phyloP scores from a whole-genome alignment of 768 basidiomycete genomes.

The Cantharellus anzutake region DNA sequence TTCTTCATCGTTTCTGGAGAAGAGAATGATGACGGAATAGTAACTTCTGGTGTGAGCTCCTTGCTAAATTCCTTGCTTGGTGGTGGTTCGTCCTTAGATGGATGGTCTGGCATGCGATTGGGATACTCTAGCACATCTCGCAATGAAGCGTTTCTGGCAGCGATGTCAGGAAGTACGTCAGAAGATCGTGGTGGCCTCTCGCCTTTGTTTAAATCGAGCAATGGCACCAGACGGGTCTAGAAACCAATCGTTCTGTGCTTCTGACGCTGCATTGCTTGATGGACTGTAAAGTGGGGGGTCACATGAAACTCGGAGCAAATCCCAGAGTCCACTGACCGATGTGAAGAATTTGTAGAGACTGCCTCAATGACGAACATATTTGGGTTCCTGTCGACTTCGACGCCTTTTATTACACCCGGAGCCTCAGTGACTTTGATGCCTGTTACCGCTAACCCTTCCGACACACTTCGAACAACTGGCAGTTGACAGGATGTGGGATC shows the following conservation, averaged over 20 bases:
- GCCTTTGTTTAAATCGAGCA: slow-evolving; percentile 1
- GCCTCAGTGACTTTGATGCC: slow-evolving; percentile 51
- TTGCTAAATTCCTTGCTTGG: not conserved
- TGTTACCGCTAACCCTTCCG: slow-evolving; percentile 29
- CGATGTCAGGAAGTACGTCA: not conserved
- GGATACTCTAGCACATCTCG: not conserved
- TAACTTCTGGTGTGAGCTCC: not conserved
- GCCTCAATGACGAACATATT: slow-evolving; percentile 66
- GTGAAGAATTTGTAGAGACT: not conserved
- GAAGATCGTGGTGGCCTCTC: not conserved
- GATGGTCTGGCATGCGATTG: not conserved
- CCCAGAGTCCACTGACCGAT: not conserved
- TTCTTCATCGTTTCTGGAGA: slow-evolving; percentile 3
- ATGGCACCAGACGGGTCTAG: not conserved
- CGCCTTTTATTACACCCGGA: slow-evolving; percentile 30
- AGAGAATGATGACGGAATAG: not conserved
- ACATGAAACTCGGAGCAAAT: not conserved
- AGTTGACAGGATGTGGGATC: slow-evolving; percentile 27
- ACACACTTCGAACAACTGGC: slow-evolving; percentile 24
- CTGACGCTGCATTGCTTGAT: not conserved
- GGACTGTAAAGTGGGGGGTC: not conserved
- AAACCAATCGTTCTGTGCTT: not conserved
- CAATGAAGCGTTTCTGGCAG: not conserved
- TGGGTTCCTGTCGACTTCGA: slow-evolving; percentile 21
- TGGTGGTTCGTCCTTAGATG: not conserved